These are phyloP conservation scores for Closterium sp. DNA, from an alignment of 139 green algal species.

Conservation along the genomic window DNA sequence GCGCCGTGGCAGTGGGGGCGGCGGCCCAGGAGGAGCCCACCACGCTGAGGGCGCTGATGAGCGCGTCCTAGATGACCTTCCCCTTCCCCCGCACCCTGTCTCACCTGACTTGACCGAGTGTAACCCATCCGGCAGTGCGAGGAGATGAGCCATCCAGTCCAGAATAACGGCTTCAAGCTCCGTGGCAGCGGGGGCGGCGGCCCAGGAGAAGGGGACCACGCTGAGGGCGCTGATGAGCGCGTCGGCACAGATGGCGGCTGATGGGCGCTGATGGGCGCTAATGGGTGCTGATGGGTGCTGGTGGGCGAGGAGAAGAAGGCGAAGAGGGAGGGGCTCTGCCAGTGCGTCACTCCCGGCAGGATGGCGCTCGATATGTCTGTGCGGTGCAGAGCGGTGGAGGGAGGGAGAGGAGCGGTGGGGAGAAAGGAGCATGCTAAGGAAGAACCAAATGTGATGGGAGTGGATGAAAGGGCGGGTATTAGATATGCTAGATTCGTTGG, in stretches of 20 bases:
- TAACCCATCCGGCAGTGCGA: conserved; percentile 69
- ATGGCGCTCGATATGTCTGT: conserved; percentile 65
- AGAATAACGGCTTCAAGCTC: conserved; percentile 81
- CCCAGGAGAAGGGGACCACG: conserved; percentile 72
- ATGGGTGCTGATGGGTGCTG: too few species aligned
- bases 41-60: background rate
- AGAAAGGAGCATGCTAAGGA: too few species aligned
- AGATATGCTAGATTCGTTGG: background rate
- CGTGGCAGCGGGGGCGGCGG: conserved; percentile 63
- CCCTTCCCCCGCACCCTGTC: too few species aligned
- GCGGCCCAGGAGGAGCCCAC: background rate
- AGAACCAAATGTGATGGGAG: background rate
- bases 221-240: conserved; percentile 42
- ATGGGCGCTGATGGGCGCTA: conserved; percentile 55
- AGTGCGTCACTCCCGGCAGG: conserved; percentile 75
- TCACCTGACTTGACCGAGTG: background rate
- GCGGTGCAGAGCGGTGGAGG: background rate
- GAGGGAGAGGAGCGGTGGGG: too few species aligned
- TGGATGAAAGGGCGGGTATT: background rate
- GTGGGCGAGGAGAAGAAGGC: conserved; percentile 69
- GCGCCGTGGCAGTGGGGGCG: background rate
- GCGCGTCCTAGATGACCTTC: too few species aligned
- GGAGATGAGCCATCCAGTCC: conserved; percentile 77
- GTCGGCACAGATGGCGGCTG: too few species aligned
- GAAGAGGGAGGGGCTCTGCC: conserved; percentile 80